A percentile compares a stretch with the other conserved stretches of the same genome.
Conservation (phyloP, 2,329 filamentous ascomycete genomes). For the Colletotrichum shisoi region DNA sequence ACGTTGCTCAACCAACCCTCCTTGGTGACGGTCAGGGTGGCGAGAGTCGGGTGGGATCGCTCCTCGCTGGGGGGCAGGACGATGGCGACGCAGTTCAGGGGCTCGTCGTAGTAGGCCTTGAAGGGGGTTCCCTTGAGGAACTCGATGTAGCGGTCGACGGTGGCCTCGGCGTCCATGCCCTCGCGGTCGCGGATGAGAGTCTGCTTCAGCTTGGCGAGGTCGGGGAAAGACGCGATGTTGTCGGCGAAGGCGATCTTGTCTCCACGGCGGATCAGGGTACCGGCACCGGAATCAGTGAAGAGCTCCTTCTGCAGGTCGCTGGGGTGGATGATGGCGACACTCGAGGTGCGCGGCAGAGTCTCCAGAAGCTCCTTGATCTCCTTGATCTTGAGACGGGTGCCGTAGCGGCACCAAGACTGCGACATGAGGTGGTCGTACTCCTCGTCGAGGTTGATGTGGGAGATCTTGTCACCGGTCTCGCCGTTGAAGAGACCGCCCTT, state of each 20-base stretch:
- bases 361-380: conserved; percentile 95
- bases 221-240: conserved; percentile 76
- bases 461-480: conserved; percentile 93
- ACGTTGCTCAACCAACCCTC: conserved; percentile 94
- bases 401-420: conserved; percentile 93
- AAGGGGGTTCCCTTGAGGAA: conserved; percentile 80
- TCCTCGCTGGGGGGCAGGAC: conserved; percentile 77
- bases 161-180: conserved; percentile 80
- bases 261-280: conserved; percentile 89
- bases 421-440: conserved; percentile 93
- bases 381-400: conserved; percentile 94
- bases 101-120: conserved; percentile 92
- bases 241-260: conserved; percentile 83
- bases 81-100: conserved; percentile 90
- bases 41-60: conserved; percentile 78
- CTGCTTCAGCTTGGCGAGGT: conserved; percentile 79
- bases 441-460: conserved; percentile 95
- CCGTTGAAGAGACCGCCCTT: conserved; percentile 96
- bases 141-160: conserved; percentile 86
- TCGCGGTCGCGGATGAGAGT: conserved; percentile 83
- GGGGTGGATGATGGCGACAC: conserved; percentile 96
- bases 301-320: conserved; percentile 95
- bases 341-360: conserved; percentile 87
- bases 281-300: conserved; percentile 94
- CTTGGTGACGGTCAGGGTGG: conserved; percentile 92